Conservation (phyloP, 225 moss, liverwort and hornwort genomes). For the Bryum argenteum region DNA sequence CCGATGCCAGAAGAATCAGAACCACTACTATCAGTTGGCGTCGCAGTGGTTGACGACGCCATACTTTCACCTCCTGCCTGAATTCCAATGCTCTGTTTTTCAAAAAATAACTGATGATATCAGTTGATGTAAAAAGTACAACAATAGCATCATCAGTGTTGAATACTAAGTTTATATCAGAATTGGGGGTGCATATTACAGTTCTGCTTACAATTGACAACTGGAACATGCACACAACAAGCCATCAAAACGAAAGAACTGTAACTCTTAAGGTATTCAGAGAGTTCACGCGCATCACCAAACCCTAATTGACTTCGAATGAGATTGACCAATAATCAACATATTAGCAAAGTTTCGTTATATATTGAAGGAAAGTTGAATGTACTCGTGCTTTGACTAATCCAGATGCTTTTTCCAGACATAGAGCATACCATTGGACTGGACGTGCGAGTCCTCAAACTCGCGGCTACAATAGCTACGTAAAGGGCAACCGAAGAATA, state of each 20-base stretch:
- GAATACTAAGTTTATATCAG: not conserved
- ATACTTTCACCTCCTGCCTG: constrained; percentile 33
- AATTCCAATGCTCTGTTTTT: constrained; percentile 18
- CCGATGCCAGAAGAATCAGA: constrained; percentile 43
- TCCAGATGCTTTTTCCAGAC: not conserved
- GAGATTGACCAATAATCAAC: not conserved
- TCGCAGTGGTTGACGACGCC: constrained; percentile 28
- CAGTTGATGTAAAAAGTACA: no score
- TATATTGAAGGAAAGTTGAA: not conserved
- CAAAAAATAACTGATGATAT: not conserved
- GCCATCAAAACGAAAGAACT: not conserved
- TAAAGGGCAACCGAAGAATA: no score
- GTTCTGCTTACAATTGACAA: not conserved
- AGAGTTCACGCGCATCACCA: not conserved
- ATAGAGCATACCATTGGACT: not conserved
- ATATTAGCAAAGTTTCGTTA: not conserved
- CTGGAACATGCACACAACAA: not conserved
- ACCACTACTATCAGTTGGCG: constrained; percentile 33
- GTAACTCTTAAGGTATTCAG: not conserved
- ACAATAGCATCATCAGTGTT: no score
- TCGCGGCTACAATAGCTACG: no score
- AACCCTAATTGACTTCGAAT: not conserved
- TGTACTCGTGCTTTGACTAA: not conserved
- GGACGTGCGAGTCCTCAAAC: not conserved
- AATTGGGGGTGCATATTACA: not conserved